Evolutionary conservation across 305 asterid species (phyloP), one percentile per base, ranked within the genome.

Genomic region (Fraxinus albicans): DNA sequence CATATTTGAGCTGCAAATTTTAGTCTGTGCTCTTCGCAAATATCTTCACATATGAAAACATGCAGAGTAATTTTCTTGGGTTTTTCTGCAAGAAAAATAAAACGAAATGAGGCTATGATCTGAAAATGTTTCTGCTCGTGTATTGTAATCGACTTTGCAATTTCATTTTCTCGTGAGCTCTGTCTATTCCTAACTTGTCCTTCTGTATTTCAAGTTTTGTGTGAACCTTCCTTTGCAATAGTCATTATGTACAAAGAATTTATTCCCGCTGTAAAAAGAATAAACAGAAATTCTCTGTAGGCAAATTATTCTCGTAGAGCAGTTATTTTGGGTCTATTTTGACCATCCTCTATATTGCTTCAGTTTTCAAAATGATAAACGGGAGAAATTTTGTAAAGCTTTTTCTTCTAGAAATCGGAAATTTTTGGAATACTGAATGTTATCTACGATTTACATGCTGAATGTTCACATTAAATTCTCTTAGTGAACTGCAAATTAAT

Each of bases 51-150:
- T 76, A 25, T 70, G 81, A 81, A 47, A 42, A 50, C 53, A 31
- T 79, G 60, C 27, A 81, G 77, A 81, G 67, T 44, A 60, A 65
- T 53, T 83, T 58, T 73, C 76, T 78, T 50, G 63, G 63, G 6
- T 40, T 60, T 40, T 60, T 29, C 8, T 38, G 77, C 33, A 34
- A 23, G 50, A 75, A 72, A 42, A 9, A 47, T 19, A 13, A 12
- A 15, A 13, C n/a, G 58, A 60, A 76, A 63, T 23, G 76, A 42
- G 63, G 44, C 31, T 67, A 23, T 13, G 12, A 36, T 29, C 27
- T 69, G 25, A 76, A 21, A n/a, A 44, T 82, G 3, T 77, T 53
- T 76, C 78, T 77, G 33, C 4, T 5, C 38, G 38, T 72, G 81
- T 44, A 63, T 58, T 42, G 47, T 73, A 50, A 73, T 73, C n/a